Evolutionary conservation across 441 rosid genomes (phyloP), one percentile per base, ranked within the genome.

Genomic region (Croton laevigatus): DNA sequence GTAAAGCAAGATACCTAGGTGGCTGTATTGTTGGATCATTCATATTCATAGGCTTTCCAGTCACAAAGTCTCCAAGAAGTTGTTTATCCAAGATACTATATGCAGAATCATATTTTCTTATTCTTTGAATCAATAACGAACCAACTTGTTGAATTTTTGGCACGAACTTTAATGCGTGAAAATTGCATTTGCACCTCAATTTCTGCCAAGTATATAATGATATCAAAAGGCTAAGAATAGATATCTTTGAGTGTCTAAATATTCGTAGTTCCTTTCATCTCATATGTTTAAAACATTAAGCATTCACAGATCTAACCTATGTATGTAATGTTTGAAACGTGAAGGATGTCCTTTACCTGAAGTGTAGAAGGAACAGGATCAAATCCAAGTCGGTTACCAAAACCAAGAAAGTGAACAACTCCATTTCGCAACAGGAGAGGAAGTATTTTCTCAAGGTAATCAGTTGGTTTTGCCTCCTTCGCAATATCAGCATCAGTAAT

Each of bases 181-280:
- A 93, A 89, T 93, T 93, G 75, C 99, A 95, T 81, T 95, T 95
- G 79, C 98, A 92, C 70, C 98, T 81, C 66, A 95, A 71, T 73
- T 81, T 89, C 99, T 92, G 89, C 54, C 73, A 63, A 71, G 65
- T 3, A 37, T 49, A 62, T 38, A 65, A 61, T 66, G 58, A 62
- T 40, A 59, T 51, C 60, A 75, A 7, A 19, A 13, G 58, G 65
- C 42, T 27, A 73, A 38, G 49, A 60, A 20, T 54, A 52, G 32
- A 27, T 27, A 27, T 27, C 32, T 27, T 27, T 2, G 55, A 57
- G 32, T 6, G 57, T 19, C 64, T 55, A 53, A 17, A 58, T 45
- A 44, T 55, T 23, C 0, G 0, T 11, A 10, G 12, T 6, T 19
- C 10, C 22, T 5, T 1, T 5, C 8, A 45, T 46, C 12, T 45